Percentiles rank a stretch among this genome's conserved stretches.
These are phyloP conservation scores for Puccinia coronata DNA, from an alignment of 1,284 basidiomycete species.

Conservation along the genomic window DNA sequence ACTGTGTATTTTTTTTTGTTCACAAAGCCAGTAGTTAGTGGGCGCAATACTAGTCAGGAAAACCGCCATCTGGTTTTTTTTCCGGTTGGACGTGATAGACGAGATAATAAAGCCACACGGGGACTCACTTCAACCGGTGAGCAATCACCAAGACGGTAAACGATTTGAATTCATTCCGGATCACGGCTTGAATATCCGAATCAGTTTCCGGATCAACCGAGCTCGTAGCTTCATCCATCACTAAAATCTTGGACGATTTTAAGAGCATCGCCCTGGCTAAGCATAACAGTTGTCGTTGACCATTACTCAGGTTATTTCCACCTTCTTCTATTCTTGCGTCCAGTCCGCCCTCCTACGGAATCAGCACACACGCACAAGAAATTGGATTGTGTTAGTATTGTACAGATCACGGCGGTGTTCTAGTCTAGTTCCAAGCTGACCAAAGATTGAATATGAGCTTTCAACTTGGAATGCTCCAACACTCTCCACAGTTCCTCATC, in stretches of 20 bases:
- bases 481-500: constrained; percentile 82
- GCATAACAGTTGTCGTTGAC: constrained; percentile 67
- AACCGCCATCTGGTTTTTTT: neutral
- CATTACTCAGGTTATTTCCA: constrained; percentile 77
- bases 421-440: constrained; percentile 50
- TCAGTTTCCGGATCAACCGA: constrained; percentile 62
- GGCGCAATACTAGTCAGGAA: neutral
- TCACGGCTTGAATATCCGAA: constrained; percentile 62
- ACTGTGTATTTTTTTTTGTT: constrained; percentile 20
- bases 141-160: constrained; percentile 61
- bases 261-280: constrained; percentile 60
- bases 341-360: constrained; percentile 64
- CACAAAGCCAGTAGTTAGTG: neutral
- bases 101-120: too few relatives aligned
- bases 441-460: constrained; percentile 71
- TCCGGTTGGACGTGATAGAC: too few relatives aligned
- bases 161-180: constrained; percentile 60
- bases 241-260: constrained; percentile 61
- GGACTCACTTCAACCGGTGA: constrained; percentile 60
- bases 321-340: constrained; percentile 78
- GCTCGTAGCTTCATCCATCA: constrained; percentile 53
- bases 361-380: neutral
- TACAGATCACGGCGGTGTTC: neutral
- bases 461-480: constrained; percentile 69
- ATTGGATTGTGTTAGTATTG: neutral